Evolutionary conservation across 305 asterid species (phyloP).

Genomic region (Fraxinus baroniana): DNA sequence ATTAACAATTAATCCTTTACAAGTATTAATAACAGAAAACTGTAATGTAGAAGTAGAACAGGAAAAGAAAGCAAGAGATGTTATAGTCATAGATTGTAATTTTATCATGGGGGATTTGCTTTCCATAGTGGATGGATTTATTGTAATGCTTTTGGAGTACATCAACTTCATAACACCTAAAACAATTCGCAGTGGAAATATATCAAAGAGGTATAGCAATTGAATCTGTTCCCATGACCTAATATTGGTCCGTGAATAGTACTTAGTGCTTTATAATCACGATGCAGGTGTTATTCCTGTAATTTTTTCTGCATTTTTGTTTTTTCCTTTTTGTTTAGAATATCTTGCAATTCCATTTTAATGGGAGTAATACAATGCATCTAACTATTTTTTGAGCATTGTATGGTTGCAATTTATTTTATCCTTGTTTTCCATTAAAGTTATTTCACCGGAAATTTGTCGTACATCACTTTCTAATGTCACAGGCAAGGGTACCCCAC

Average conservation of each 20-base stretch:
- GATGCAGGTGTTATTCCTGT: constrained; percentile 2
- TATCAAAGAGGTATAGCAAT: background rate
- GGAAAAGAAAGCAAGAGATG: background rate
- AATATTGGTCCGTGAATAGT: background rate
- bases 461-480: constrained; percentile 3
- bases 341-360: constrained; percentile 1
- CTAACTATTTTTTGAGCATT: background rate
- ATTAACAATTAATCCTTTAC: background rate
- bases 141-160: background rate
- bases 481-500: constrained; percentile 71
- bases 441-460: constrained; percentile 9
- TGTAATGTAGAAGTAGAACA: background rate
- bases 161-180: background rate
- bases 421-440: background rate
- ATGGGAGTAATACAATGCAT: background rate
- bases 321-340: background rate
- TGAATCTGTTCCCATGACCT: background rate
- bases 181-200: background rate
- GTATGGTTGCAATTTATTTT: background rate
- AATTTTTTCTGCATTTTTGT: background rate
- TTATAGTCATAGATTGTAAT: background rate
- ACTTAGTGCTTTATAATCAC: background rate
- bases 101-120: background rate
- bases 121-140: background rate
- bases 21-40: background rate